phyloP scores from a whole-genome alignment of 345 rosid genomes.

The Geranium rotundifolium region DNA sequence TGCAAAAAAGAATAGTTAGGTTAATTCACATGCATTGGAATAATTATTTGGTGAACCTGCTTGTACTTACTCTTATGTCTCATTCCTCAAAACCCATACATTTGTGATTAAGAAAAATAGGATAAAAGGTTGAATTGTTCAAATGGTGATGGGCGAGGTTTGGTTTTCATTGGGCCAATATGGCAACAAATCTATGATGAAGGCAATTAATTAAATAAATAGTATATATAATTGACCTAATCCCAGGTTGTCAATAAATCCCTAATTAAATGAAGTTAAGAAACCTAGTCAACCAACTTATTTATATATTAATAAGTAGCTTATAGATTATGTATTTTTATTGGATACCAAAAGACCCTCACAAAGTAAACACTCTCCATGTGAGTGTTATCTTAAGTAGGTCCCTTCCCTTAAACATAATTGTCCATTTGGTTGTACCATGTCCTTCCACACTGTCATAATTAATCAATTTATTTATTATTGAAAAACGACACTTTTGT shows the following conservation, averaged over 20 bases:
- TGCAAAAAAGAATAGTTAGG: too few species aligned
- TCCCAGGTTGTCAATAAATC: slow-evolving; percentile 22
- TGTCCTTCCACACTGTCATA: neutral
- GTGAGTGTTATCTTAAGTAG: slow-evolving; percentile 19
- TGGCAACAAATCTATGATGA: neutral
- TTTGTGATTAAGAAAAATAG: too few species aligned
- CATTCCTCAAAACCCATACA: too few species aligned
- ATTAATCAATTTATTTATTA: too few species aligned
- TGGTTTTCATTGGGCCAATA: too few species aligned
- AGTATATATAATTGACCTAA: slow-evolving; percentile 24
- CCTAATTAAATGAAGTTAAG: slow-evolving; percentile 1
- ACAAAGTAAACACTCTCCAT: slow-evolving; percentile 18
- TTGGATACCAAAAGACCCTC: slow-evolving; percentile 9
- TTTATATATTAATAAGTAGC: neutral
- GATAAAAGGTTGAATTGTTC: neutral
- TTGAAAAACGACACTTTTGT: too few species aligned
- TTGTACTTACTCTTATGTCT: too few species aligned
- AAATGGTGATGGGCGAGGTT: neutral
- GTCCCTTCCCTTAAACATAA: slow-evolving; percentile 10
- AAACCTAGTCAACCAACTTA: slow-evolving; percentile 13
- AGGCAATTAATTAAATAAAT: slow-evolving; percentile 16
- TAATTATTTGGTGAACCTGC: too few species aligned
- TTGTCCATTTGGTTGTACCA: slow-evolving; percentile 9
- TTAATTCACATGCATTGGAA: too few species aligned
- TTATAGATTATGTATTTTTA: neutral